Base-by-base conservation (phyloP, 202 grass and related monocot genomes). In the Cymbopogon flexuosus region DNA sequence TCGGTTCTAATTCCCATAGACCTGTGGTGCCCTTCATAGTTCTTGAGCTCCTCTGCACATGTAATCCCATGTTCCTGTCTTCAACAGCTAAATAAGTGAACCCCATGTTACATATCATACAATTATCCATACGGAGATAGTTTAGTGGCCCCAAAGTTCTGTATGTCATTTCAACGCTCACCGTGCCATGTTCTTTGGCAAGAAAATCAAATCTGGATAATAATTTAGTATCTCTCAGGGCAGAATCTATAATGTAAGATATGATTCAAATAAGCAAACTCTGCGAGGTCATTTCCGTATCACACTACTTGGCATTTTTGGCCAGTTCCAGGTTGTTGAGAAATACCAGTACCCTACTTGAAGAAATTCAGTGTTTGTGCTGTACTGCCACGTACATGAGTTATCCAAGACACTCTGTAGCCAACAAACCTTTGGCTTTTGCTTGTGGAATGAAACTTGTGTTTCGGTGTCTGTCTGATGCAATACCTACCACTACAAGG, bases 401-500 rank as follows among this genome's bases (percentile, higher is more conserved):
- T 47, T 52, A 7, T 68, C 46, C 15, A 60, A 24, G 45, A 36
- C 11, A 14, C 12, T 10, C 10, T 40, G 31, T 73, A 40, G 54
- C 62, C 30, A 81, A 82, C 63, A 43, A 37, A 43, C 72, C 16
- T 76, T 70, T 69, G 64, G 54, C 54, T 23, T 58, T 57, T 10
- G 52, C 51, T 70, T 87, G 37, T 43, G 61, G 13, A 23, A 54
- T 58, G 30, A 12, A 22, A 23, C 64, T 56, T 52, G 22, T 47
- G 73, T 76, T 71, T 76, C 63, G 14, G 8, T 42, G 39, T 75
- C 54, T 34, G 13, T 65, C 54, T 81, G 57, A 72, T 77, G 77
- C 49, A 63, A 64, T 83, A 75, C 83, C 83, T 78, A 81, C 78
- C 59, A 62, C 83, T 78, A 81, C 71, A 47, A 62, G 64, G 24